Base-by-base conservation (phyloP, 2,329 filamentous ascomycete species). In the Myriosclerotinia curreyana region DNA sequence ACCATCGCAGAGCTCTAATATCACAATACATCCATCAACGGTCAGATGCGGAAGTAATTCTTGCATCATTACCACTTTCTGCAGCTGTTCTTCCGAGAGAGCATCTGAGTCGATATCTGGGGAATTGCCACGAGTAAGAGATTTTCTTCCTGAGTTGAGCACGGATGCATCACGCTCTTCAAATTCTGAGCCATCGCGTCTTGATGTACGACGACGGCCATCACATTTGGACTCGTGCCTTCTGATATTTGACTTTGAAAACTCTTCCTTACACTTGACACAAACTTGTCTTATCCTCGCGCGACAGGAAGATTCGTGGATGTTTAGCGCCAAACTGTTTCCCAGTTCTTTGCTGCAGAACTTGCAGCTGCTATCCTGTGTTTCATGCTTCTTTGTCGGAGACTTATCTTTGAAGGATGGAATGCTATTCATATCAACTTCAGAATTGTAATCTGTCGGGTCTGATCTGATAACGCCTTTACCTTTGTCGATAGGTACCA, bases 11-110 rank as follows among this genome's bases (percentile, higher is more conserved):
- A 60, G 4, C 5, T 22, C 8, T 12, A 64, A 48, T 12, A 15
- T 36, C 14, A 20, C 11, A 5, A 34, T 40, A 11, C 61, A 64
- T 15, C 20, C 3, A 22, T 17, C 5, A 25, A 22, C 11, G 4
- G 53, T 60, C 25, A 60, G 34, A 34, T 6, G 22, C 25, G 36
- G 53, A n/a, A 58, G 15, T 0, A n/a, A 0, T 7, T 50, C 1
- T 22, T 11, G 53, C 44, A 64, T 58, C 25, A 20, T n/a, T 20
- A 25, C 22, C n/a, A 51, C 42, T 15, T 59, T 64, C 17, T 25
- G 42, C 28, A 22, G 22, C 9, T 61, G 22, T 17, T 54, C 49
- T 44, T 61, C 20, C n/a, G 49, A 54, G 2, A 11, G 25, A 22
- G 20, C 22, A 0, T 40, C 9, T 7, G 25, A 40, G 11, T 31